phyloP scores from a whole-genome alignment of 345 rosid species.

The Stellera chamaejasme region DNA sequence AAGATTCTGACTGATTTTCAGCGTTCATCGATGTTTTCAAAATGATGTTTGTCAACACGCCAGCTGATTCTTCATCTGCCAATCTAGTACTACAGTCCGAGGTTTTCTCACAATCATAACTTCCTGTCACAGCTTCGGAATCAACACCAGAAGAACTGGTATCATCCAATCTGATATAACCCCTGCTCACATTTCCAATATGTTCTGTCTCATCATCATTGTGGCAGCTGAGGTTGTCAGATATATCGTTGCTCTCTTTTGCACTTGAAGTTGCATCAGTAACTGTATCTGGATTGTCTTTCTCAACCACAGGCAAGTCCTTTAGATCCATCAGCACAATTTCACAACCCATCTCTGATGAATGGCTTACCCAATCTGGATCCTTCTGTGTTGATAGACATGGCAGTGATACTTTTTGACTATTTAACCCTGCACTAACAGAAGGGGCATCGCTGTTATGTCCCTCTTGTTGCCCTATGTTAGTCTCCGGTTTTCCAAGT shows the following conservation, averaged over 20 bases:
- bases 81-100: neutral
- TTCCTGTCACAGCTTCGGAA: constrained; percentile 16
- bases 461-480: neutral
- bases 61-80: constrained; percentile 14
- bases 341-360: constrained; percentile 11
- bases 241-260: constrained; percentile 6
- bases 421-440: constrained; percentile 18
- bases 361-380: neutral
- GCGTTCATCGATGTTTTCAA: constrained; percentile 8
- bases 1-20: constrained; percentile 8
- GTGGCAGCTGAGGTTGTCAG: neutral
- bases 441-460: constrained; percentile 15
- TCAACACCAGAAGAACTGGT: constrained; percentile 5
- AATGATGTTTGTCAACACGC: constrained; percentile 4
- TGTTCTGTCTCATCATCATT: constrained; percentile 8
- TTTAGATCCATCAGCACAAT: constrained; percentile 17
- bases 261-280: constrained; percentile 14
- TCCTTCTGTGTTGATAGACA: constrained; percentile 10
- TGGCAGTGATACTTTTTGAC: constrained; percentile 14
- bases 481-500: constrained; percentile 20
- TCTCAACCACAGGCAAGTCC: constrained; percentile 6
- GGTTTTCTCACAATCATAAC: constrained; percentile 9
- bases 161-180: constrained; percentile 3
- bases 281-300: neutral
- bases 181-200: constrained; percentile 4